phyloP scores from a whole-genome alignment of 1,284 basidiomycete species.

The Moniliella sp. region DNA sequence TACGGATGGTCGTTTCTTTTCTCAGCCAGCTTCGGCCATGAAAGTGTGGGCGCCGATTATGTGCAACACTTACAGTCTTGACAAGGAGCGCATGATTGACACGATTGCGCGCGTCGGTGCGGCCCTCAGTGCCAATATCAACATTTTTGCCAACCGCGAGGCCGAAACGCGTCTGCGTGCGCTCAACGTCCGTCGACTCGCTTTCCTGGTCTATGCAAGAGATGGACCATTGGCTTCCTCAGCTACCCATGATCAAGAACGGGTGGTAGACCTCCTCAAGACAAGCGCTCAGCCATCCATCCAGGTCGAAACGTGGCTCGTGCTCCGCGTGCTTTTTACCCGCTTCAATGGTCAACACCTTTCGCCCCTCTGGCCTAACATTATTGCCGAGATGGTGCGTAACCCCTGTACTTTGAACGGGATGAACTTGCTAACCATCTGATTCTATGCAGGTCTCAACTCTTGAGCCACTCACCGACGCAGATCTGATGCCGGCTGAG shows the following conservation, averaged over 20 bases:
- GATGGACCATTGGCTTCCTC: conserved; percentile 67
- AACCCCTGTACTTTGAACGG: not conserved
- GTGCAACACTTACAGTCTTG: conserved; percentile 56
- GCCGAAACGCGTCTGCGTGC: conserved; percentile 76
- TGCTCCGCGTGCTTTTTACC: conserved; percentile 70
- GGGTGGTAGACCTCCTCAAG: conserved; percentile 73
- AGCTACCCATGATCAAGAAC: conserved; percentile 80
- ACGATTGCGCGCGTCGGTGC: conserved; percentile 43
- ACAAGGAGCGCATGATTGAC: conserved; percentile 67
- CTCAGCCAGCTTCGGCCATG: conserved; percentile 43
- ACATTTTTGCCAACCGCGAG: conserved; percentile 89
- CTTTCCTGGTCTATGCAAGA: conserved; percentile 65
- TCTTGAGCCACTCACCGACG: conserved; percentile 39
- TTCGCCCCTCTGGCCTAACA: conserved; percentile 85
- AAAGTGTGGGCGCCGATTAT: conserved; percentile 57
- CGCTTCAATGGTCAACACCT: conserved; percentile 77
- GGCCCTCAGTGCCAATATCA: conserved; percentile 67
- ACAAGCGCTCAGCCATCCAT: conserved; percentile 56
- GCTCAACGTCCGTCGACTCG: conserved; percentile 63
- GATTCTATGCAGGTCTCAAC: conserved; percentile 39
- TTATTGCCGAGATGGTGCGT: conserved; percentile 51
- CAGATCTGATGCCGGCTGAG: conserved; percentile 45
- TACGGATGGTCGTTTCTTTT: conserved; percentile 69
- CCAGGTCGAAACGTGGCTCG: conserved; percentile 71
- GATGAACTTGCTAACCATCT: not conserved